Base-by-base conservation (phyloP, 208 protist species). In the Trypanosoma rangeli region DNA sequence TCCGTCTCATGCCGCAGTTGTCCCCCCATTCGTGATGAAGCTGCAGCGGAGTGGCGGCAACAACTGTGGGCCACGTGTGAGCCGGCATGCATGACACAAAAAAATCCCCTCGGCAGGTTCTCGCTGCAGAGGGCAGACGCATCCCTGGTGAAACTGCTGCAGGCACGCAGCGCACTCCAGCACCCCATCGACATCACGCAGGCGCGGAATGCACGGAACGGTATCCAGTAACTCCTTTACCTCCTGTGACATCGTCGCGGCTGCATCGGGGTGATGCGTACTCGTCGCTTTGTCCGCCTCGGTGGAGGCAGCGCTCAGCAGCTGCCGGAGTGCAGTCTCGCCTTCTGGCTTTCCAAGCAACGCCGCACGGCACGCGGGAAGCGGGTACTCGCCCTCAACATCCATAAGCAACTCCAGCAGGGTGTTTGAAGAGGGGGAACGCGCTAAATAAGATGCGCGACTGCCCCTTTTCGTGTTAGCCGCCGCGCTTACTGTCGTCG, bases 131-230 rank as follows among this genome's bases (percentile, higher is more conserved):
- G 90, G 90, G 24, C 74, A 80, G 5, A 95, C 64, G 58, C 90
- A 95, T 28, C 58, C 63, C 58, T 95, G 90, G 46, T 95, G 90
- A 68, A 95, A 93, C 24, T 85, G 66, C 13, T 72, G 76, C 46
- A 92, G 84, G 77, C 90, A 95, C 31, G 70, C 55, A 15, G 74
- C 82, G 44, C 90, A 95, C 80, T 95, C 86, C 50, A 92, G 39
- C 48, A 95, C 75, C 22, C 66, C 84, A 67, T 95, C 90, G 64
- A 80, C 81, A 63, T 90, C 84, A 35, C 73, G 75, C 28, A 94
- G 37, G 15, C 53, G 53, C 20, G 80, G 80, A 58, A 85, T 74
- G 33, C 39, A 53, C 1, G 78, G 78, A 33, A 76, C 55, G 48
- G 65, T 70, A 64, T 71, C 55, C 3, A 85, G 66, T 12, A 76